Conservation (phyloP, 495 filamentous ascomycete genomes). For the Xylaria grammica region DNA sequence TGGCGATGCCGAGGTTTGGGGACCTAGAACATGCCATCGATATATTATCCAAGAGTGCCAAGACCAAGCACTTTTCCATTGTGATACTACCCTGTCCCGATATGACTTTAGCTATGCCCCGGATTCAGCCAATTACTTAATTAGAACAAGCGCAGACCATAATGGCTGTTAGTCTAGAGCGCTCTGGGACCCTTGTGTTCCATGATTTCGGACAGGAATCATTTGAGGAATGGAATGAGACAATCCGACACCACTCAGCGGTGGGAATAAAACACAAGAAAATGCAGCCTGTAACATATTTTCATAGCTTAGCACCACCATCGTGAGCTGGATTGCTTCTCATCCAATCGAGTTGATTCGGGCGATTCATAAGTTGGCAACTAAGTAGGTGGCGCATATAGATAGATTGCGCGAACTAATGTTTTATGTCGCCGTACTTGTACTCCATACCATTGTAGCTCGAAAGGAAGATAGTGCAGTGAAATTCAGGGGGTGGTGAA, state of each 20-base stretch:
- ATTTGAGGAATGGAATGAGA: conserved; percentile 25
- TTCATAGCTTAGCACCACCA: not conserved
- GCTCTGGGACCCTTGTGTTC: conserved; percentile 8
- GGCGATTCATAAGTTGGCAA: not conserved
- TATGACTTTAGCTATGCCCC: conserved; percentile 24
- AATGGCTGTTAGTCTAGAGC: conserved; percentile 3
- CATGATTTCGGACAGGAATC: conserved; percentile 7
- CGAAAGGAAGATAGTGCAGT: too few species aligned
- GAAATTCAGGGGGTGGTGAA: too few species aligned
- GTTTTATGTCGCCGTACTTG: not conserved
- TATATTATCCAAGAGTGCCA: conserved; percentile 37
- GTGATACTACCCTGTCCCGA: conserved; percentile 23
- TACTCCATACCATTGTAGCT: not conserved
- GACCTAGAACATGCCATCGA: conserved; percentile 35
- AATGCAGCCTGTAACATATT: not conserved
- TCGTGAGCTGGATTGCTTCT: not conserved
- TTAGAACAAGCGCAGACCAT: not conserved
- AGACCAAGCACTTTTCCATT: conserved; percentile 31
- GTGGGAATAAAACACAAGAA: not conserved
- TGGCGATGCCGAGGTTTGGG: conserved; percentile 33
- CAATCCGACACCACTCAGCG: conserved; percentile 14
- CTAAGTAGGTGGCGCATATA: conserved; percentile 4
- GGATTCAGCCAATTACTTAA: conserved; percentile 37
- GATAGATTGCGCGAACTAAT: conserved; percentile 3
- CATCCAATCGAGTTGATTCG: conserved; percentile 9